A percentile compares a stretch with the other conserved stretches of the same genome.
Conservation (phyloP, 202 grass and related monocot species). For the Carex arenaria region DNA sequence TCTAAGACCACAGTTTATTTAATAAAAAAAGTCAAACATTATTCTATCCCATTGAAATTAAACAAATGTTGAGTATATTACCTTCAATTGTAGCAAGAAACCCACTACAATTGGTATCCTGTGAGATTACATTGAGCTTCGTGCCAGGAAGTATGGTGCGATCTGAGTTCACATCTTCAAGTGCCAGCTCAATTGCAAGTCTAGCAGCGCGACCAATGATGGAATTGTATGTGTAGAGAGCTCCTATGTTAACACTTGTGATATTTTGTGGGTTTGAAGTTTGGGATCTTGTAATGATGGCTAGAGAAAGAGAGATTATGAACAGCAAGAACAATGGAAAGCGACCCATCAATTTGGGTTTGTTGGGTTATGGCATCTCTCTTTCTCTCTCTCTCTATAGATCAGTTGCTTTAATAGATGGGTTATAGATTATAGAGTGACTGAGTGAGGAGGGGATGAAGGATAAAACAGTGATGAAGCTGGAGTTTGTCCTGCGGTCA, state of each 20-base stretch:
- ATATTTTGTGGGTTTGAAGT: constrained; percentile 7
- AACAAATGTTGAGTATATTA: constrained; percentile 6
- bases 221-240: constrained; percentile 87
- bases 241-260: constrained; percentile 34
- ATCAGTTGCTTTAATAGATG: not conserved
- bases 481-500: no score
- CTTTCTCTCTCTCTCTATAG: not conserved
- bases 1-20: not conserved
- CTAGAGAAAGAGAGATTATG: constrained; percentile 13
- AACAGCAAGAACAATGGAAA: not conserved
- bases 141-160: constrained; percentile 46
- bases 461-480: not conserved
- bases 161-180: constrained; percentile 77
- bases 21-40: not conserved
- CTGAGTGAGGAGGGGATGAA: not conserved
- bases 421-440: not conserved
- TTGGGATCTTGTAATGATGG: constrained; percentile 13
- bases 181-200: constrained; percentile 56
- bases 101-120: constrained; percentile 86
- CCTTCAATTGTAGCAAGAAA: constrained; percentile 77
- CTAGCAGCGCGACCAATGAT: constrained; percentile 62
- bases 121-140: constrained; percentile 39
- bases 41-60: not conserved
- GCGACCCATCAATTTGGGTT: not conserved
- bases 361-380: constrained; percentile 13